These are phyloP conservation scores for Neotropicomus parvogracilis DNA, from an alignment of 1,284 basidiomycete species.

Conservation along the genomic window DNA sequence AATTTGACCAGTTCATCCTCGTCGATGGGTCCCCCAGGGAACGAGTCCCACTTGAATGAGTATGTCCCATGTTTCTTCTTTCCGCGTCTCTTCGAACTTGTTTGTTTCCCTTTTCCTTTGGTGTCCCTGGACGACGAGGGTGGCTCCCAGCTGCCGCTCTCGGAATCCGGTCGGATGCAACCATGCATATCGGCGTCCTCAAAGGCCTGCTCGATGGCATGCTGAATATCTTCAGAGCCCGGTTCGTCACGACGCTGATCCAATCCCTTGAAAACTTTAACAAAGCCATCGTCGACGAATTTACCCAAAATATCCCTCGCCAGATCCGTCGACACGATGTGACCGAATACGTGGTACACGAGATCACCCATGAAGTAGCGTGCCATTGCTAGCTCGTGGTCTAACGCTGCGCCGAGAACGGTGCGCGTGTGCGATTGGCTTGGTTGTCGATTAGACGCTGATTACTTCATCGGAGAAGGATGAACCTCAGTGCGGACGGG, in stretches of 20 bases:
- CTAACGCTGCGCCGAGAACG: neutral
- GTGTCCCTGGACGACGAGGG: neutral
- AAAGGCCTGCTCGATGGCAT: conserved; percentile 3
- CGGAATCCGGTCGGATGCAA: neutral
- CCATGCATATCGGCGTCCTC: conserved; percentile 1
- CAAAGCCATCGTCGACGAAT: neutral
- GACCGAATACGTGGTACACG: conserved; percentile 12
- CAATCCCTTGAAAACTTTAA: neutral
- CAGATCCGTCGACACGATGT: conserved; percentile 9
- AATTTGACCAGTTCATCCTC: conserved; percentile 10
- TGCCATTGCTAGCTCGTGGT: conserved; percentile 5
- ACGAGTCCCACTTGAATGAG: conserved; percentile 10
- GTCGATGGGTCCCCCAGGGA: conserved; percentile 2
- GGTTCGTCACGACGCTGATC: neutral
- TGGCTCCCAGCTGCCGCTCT: neutral
- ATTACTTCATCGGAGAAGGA: conserved; percentile 5
- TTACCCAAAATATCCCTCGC: conserved; percentile 3
- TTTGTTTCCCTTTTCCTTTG: neutral
- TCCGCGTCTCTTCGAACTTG: too few species aligned
- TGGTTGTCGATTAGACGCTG: conserved; percentile 1
- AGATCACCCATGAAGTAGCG: conserved; percentile 12
- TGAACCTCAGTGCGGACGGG: conserved; percentile 1
- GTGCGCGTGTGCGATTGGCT: conserved; percentile 1
- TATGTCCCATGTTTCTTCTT: neutral
- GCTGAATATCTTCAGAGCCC: neutral